phyloP scores from a whole-genome alignment of 108 stramenopile species.

The Nitzschia sp. region DNA sequence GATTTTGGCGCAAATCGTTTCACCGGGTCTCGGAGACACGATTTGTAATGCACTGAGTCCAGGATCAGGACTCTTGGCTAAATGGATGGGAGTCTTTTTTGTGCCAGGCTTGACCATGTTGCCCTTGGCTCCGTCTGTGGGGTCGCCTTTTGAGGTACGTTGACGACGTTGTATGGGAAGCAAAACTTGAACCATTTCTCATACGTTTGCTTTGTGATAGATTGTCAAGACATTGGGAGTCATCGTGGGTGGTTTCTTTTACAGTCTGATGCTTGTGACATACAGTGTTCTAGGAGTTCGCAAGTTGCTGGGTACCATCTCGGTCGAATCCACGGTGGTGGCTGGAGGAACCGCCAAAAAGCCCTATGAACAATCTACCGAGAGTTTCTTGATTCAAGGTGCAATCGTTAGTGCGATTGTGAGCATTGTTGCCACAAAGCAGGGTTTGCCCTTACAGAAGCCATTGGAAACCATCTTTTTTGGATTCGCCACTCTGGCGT shows the following conservation, averaged over 20 bases:
- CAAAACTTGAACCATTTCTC: too few relatives aligned
- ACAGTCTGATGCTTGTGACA: neutral
- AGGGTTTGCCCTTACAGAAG: conserved; percentile 7
- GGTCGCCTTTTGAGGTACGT: conserved; percentile 53
- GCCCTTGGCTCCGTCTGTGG: conserved; percentile 63
- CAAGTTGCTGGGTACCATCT: neutral
- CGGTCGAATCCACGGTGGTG: conserved; percentile 6
- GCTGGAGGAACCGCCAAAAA: conserved; percentile 41
- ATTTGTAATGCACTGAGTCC: conserved; percentile 50
- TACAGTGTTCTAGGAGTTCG: neutral
- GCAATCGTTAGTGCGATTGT: conserved; percentile 39
- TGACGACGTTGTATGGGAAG: too few relatives aligned
- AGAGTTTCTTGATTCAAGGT: conserved; percentile 28
- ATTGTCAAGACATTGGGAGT: neutral
- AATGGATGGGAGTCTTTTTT: conserved; percentile 81
- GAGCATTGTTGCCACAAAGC: conserved; percentile 27
- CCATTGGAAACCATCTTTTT: conserved; percentile 53
- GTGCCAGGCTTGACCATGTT: conserved; percentile 74
- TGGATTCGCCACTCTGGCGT: conserved; percentile 56
- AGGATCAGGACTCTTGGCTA: conserved; percentile 68
- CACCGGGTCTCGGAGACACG: conserved; percentile 38
- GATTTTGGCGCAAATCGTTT: conserved; percentile 31
- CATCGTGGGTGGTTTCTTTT: neutral
- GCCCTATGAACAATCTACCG: conserved; percentile 43
- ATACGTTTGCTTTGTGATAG: too few relatives aligned